These are phyloP conservation scores for Sporothrix schenckii DNA, from an alignment of 2,329 filamentous ascomycete genomes.

Conservation along the genomic window DNA sequence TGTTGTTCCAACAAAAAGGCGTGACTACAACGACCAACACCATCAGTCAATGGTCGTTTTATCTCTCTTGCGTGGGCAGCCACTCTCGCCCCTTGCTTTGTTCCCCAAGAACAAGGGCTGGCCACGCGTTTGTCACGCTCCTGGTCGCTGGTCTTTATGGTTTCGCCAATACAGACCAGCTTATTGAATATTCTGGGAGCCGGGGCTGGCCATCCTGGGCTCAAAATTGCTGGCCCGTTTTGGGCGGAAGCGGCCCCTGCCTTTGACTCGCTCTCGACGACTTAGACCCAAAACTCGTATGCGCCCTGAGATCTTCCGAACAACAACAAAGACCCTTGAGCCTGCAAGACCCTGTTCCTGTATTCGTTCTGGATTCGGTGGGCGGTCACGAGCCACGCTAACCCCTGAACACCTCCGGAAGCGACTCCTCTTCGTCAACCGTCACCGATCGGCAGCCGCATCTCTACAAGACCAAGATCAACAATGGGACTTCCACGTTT, in stretches of 20 bases:
- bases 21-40: not conserved
- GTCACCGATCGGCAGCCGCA: conserved; percentile 15
- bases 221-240: not conserved
- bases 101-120: not conserved
- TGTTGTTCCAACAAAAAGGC: not conserved
- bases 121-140: conserved; percentile 22
- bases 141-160: not conserved
- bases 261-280: not conserved
- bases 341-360: not conserved
- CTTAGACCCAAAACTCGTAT: conserved; percentile 3
- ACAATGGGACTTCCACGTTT: conserved; percentile 11
- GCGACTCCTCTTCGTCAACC: conserved; percentile 18
- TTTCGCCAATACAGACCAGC: not conserved
- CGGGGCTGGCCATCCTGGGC: not conserved
- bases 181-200: conserved; percentile 2
- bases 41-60: conserved; percentile 5
- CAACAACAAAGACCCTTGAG: conserved; percentile 20
- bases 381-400: not conserved
- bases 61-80: conserved; percentile 4
- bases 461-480: conserved; percentile 19
- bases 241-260: conserved; percentile 1
- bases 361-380: not conserved
- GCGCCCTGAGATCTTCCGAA: conserved; percentile 20
- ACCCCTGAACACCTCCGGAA: conserved; percentile 11
- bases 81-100: not conserved